These are phyloP conservation scores for Globisporangium irregulare DNA, from an alignment of 352 stramenopile species.

Conservation along the genomic window DNA sequence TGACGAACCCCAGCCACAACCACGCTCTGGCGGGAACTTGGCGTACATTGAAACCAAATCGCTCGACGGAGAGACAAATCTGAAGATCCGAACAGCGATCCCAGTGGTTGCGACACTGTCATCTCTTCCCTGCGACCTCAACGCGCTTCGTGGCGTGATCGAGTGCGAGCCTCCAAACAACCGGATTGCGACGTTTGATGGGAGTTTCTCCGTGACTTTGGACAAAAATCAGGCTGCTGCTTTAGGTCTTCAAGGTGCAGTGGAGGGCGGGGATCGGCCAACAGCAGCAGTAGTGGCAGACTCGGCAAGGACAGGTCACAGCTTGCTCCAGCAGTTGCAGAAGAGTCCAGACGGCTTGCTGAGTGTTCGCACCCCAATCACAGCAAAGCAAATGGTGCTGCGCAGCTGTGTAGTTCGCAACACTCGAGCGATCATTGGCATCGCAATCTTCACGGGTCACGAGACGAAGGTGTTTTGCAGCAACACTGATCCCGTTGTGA, in stretches of 20 bases:
- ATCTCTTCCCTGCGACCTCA: constrained; percentile 27
- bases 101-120: constrained; percentile 42
- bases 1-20: constrained; percentile 12
- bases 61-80: constrained; percentile 79
- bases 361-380: constrained; percentile 55
- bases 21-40: constrained; percentile 31
- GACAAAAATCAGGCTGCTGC: constrained; percentile 28
- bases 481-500: constrained; percentile 72
- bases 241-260: constrained; percentile 27
- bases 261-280: neutral
- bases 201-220: constrained; percentile 53
- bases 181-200: constrained; percentile 82
- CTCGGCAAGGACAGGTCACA: neutral
- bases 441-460: constrained; percentile 89
- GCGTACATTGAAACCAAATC: constrained; percentile 88
- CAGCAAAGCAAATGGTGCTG: constrained; percentile 87
- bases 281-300: neutral
- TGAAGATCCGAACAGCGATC: constrained; percentile 80
- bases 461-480: constrained; percentile 86
- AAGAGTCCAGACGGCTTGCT: constrained; percentile 31
- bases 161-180: constrained; percentile 82
- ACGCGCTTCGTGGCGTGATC: constrained; percentile 51
- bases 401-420: constrained; percentile 88
- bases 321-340: constrained; percentile 27
- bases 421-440: constrained; percentile 73